These are phyloP conservation scores for Podosphaera fusca DNA, from an alignment of 2,329 filamentous ascomycete species.

Conservation along the genomic window DNA sequence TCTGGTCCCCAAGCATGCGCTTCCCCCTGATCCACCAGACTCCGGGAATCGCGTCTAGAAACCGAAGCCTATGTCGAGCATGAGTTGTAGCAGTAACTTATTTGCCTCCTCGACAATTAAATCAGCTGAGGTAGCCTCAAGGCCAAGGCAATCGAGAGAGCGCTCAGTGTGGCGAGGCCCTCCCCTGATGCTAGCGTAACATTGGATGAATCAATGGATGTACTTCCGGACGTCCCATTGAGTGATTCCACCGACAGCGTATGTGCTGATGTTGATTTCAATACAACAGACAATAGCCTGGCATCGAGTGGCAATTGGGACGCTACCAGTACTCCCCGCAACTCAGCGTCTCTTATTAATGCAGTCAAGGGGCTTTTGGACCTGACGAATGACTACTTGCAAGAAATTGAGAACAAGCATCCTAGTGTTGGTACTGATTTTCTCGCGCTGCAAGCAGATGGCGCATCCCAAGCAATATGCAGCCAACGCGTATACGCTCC, in stretches of 20 bases:
- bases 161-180: background rate
- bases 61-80: background rate
- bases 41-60: conserved; percentile 1
- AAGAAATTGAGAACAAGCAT: background rate
- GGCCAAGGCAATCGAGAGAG: background rate
- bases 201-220: background rate
- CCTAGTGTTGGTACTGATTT: background rate
- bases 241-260: background rate
- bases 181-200: background rate
- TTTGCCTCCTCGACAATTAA: background rate
- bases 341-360: background rate
- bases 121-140: background rate
- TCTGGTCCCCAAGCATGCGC: background rate
- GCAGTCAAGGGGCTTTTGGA: background rate
- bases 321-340: background rate
- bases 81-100: background rate
- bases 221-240: background rate
- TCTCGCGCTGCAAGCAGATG: background rate
- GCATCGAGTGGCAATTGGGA: background rate
- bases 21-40: background rate
- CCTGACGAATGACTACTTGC: background rate
- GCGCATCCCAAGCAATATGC: background rate
- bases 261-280: background rate
- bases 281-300: background rate
- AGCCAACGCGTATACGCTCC: background rate